A percentile compares a stretch with the other conserved stretches of the same genome.
Conservation (phyloP, 257 asterid genomes). For the Misopates orontium region DNA sequence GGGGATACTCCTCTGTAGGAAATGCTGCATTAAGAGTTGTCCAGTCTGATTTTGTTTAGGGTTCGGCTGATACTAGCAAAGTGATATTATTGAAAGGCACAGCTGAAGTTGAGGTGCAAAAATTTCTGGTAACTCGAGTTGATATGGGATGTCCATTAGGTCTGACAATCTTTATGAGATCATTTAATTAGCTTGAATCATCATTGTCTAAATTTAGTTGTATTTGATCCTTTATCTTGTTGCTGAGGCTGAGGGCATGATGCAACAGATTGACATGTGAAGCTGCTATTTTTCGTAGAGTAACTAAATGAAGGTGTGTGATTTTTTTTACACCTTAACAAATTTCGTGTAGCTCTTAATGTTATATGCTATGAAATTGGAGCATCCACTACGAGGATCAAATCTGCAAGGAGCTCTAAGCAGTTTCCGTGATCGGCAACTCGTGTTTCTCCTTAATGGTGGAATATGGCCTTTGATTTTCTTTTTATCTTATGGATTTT, state of each 20-base stretch:
- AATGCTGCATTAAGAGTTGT: background rate
- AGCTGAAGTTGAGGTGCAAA: constrained; percentile 4
- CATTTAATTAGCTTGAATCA: constrained; percentile 1
- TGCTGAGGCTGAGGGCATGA: background rate
- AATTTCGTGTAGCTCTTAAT: background rate
- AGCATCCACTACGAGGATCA: background rate
- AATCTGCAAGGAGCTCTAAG: background rate
- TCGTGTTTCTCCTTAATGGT: constrained; percentile 4
- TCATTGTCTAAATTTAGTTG: constrained; percentile 4
- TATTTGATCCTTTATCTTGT: constrained; percentile 16
- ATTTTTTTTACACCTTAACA: background rate
- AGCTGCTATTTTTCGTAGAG: constrained; percentile 15
- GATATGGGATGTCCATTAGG: constrained; percentile 9
- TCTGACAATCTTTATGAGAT: background rate
- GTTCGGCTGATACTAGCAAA: too few species aligned
- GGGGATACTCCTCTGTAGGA: constrained; percentile 17
- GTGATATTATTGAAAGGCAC: constrained; percentile 5
- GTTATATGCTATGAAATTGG: constrained; percentile 1
- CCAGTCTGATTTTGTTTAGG: background rate
- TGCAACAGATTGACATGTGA: constrained; percentile 20
- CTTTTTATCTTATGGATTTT: background rate
- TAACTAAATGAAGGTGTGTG: constrained; percentile 1
- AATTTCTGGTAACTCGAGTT: constrained; percentile 14
- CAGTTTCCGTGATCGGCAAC: constrained; percentile 5
- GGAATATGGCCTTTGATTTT: constrained; percentile 11